Evolutionary conservation across 495 filamentous ascomycete genomes (phyloP).

Genomic region (Hypoxylon subgilvum): DNA sequence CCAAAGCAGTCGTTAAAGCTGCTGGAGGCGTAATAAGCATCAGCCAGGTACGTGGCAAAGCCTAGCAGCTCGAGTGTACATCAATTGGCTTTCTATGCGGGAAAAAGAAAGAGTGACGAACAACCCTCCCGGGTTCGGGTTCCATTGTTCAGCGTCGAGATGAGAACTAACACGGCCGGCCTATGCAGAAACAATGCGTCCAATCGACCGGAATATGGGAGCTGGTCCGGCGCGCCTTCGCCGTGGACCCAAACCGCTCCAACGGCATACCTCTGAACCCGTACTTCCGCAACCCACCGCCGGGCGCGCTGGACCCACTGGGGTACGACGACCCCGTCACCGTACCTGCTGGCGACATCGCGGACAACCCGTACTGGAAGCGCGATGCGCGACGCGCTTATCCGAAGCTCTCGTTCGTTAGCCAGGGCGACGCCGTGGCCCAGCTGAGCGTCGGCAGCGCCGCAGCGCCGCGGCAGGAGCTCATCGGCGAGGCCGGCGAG

Average conservation of each 20-base stretch:
- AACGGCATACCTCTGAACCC: constrained; percentile 91
- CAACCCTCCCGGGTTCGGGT: too few species aligned
- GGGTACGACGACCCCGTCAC: constrained; percentile 90
- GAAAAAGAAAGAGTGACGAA: too few species aligned
- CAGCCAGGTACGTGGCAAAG: constrained; percentile 46
- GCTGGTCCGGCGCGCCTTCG: constrained; percentile 73
- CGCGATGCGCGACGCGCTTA: constrained; percentile 87
- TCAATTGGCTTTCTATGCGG: constrained; percentile 1
- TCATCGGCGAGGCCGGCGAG: constrained; percentile 81
- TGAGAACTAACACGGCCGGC: too few species aligned
- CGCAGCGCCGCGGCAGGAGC: constrained; percentile 77
- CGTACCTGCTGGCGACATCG: constrained; percentile 88
- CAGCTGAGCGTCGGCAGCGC: constrained; percentile 85
- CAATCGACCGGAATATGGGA: constrained; percentile 92
- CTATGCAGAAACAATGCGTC: constrained; percentile 99
- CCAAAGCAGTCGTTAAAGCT: constrained; percentile 59
- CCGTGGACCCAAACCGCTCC: constrained; percentile 87
- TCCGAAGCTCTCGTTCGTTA: constrained; percentile 79
- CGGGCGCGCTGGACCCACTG: constrained; percentile 76
- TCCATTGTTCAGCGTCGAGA: too few species aligned
- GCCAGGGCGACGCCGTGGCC: constrained; percentile 82
- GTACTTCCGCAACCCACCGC: constrained; percentile 86
- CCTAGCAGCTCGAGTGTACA: background rate
- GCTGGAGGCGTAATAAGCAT: constrained; percentile 55
- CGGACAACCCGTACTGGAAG: constrained; percentile 98